Base-by-base conservation (phyloP, 805 yeast genomes). In the Brettanomyces nanus region DNA sequence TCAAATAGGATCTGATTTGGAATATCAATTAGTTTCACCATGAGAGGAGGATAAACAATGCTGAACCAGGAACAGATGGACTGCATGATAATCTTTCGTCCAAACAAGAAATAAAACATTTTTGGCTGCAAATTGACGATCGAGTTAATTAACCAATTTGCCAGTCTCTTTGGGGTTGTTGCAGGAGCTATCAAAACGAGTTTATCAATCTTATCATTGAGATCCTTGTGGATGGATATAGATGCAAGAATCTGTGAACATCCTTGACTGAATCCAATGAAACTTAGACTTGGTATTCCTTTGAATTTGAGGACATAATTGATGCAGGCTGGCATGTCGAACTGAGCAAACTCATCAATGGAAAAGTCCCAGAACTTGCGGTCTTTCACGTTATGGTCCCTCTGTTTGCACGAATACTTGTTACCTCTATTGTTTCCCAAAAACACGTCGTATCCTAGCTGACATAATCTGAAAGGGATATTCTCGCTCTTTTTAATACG, bases 251-350 rank as follows among this genome's bases (percentile, higher is more conserved):
- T 85, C 59, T 92, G 97, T 3, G 97, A 95, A 2, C 95, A 80
- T 11, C 98, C 98, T 58, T 90, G 98, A 23, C 90, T 78, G 56
- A 92, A 92, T 1, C 97, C 98, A 48, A 90, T 70, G 53, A 87
- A 90, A 1, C 77, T 72, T 27, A 89, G 61, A 14, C 59, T 46
- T 21, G 48, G 45, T 44, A 47, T 60, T 3, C 65, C 56, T 2
- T 87, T 76, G 22, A 61, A 56, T 2, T 66, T 55, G 39, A 90
- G 59, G 19, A 92, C 77, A 56, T 83, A 85, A 52, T 84, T 80
- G 23, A 92, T 75, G 6, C 85, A 71, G 52, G 82, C 75, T 2
- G 97, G 97, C 29, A 92, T 86, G 57, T 90, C 97, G 55, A 75
- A 85, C 39, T 85, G 60, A 1, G 97, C 95, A 63, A 89, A 85